phyloP scores from a whole-genome alignment of 208 protist species.

The Crithidia bombi region DNA sequence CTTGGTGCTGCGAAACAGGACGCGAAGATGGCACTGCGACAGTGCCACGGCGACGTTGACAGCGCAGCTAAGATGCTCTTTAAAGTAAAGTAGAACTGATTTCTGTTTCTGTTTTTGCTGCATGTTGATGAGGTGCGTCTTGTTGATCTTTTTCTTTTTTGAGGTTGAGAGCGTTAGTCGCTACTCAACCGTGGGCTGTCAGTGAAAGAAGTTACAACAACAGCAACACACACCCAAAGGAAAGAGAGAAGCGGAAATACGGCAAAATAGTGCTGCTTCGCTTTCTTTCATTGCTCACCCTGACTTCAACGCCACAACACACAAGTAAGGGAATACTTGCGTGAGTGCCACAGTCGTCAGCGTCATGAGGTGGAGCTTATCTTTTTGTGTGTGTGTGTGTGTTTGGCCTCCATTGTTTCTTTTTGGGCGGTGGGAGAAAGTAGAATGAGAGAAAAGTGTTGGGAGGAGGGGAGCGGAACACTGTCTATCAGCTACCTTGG shows the following conservation, averaged over 20 bases:
- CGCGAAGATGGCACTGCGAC: constrained; percentile 75
- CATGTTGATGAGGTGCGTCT: neutral
- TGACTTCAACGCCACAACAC: neutral
- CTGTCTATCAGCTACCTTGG: too few species aligned
- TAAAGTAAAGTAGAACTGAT: constrained; percentile 10
- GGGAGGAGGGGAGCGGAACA: too few species aligned
- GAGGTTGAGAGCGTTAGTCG: too few species aligned
- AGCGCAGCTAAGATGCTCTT: constrained; percentile 70
- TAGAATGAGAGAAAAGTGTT: too few species aligned
- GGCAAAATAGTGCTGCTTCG: too few species aligned
- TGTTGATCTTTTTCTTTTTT: too few species aligned
- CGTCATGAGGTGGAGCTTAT: neutral
- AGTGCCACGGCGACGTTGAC: constrained; percentile 60
- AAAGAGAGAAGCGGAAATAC: too few species aligned
- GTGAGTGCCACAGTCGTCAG: neutral
- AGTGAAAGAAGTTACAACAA: too few species aligned
- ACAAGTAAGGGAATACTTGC: constrained; percentile 13
- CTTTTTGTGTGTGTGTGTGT: constrained; percentile 7
- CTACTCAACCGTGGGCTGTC: too few species aligned
- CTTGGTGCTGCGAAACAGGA: constrained; percentile 70
- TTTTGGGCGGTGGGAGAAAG: too few species aligned
- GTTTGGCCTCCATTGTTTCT: neutral
- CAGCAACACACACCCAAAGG: too few species aligned
- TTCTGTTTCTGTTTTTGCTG: constrained; percentile 19
- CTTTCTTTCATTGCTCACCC: neutral